Conservation (phyloP, 225 moss, liverwort and hornwort genomes). For the Ulota crispa region DNA sequence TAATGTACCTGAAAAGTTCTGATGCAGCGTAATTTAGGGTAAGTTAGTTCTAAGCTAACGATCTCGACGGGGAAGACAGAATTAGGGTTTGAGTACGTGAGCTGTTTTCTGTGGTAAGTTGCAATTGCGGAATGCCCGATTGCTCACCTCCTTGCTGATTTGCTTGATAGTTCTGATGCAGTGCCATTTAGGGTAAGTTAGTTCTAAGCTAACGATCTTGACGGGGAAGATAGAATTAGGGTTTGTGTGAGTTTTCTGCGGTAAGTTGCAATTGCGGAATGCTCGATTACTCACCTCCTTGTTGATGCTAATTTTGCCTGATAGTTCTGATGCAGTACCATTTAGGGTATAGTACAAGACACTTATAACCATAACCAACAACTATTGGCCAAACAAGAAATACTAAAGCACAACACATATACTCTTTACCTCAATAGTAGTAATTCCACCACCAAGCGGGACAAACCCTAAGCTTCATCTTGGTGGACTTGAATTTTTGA, state of each 20-base stretch:
- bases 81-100: slow-evolving; percentile 2
- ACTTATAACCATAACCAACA: too few species aligned
- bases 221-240: too few species aligned
- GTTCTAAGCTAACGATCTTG: too few species aligned
- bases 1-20: too few species aligned
- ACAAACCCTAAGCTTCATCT: too few species aligned
- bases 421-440: too few species aligned
- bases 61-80: neutral
- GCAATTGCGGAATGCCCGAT: neutral
- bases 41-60: neutral
- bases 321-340: neutral
- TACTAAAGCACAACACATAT: too few species aligned
- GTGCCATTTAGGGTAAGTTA: neutral
- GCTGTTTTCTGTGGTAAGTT: too few species aligned
- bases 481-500: too few species aligned
- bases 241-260: neutral
- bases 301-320: neutral
- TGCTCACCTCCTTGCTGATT: neutral
- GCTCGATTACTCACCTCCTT: neutral
- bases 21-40: too few species aligned
- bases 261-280: neutral
- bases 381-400: too few species aligned
- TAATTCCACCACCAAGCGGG: too few species aligned
- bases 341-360: neutral
- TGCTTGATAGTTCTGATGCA: neutral